phyloP scores from a whole-genome alignment of 495 filamentous ascomycete genomes.

The Podospora tetraspora region DNA sequence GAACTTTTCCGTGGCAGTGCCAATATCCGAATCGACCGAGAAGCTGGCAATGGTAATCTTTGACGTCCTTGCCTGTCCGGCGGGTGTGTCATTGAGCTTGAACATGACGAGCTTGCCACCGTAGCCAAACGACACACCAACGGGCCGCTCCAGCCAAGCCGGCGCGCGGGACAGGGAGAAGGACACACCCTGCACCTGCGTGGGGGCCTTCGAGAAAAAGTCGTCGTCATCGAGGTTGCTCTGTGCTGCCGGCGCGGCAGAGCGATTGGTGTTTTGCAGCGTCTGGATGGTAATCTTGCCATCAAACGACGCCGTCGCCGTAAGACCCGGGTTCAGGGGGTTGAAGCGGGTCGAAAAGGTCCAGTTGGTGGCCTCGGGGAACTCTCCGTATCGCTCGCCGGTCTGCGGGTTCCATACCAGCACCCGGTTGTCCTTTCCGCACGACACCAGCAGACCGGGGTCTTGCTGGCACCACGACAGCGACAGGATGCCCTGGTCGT shows the following conservation, averaged over 20 bases:
- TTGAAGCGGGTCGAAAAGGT: constrained; percentile 95
- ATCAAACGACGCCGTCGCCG: constrained; percentile 94
- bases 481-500: constrained; percentile 89
- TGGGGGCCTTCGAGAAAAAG: constrained; percentile 92
- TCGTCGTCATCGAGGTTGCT: constrained; percentile 78
- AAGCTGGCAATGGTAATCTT: constrained; percentile 80
- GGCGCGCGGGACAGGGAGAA: constrained; percentile 85
- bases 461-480: constrained; percentile 96
- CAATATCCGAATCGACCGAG: constrained; percentile 80
- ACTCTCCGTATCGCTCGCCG: constrained; percentile 80
- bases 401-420: constrained; percentile 95
- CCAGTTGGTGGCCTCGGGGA: constrained; percentile 97
- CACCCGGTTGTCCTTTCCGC: constrained; percentile 93
- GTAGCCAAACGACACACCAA: constrained; percentile 89
- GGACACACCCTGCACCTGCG: constrained; percentile 78
- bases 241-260: constrained; percentile 51
- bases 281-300: constrained; percentile 91
- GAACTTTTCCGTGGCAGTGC: constrained; percentile 77
- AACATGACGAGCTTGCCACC: constrained; percentile 88
- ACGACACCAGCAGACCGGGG: constrained; percentile 83
- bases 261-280: constrained; percentile 77
- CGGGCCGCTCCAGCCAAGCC: constrained; percentile 82
- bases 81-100: constrained; percentile 48
- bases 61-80: constrained; percentile 60
- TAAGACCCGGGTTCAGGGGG: constrained; percentile 82